Base-by-base conservation (phyloP, 2,329 filamentous ascomycete genomes). In the Alternaria triticimaculans region DNA sequence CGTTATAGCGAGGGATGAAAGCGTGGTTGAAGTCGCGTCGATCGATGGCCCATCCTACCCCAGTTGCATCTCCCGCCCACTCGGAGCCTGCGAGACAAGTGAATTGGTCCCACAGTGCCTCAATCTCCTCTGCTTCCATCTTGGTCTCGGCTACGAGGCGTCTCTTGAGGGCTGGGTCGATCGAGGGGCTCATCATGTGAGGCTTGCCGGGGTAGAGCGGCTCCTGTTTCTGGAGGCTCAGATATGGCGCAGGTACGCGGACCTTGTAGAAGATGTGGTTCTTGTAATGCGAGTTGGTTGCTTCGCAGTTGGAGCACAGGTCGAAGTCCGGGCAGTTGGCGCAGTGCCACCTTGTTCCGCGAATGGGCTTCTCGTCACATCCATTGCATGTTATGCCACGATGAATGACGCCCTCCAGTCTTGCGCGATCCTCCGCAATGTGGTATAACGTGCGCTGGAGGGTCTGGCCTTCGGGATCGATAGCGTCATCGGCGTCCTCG, bases 241-340 rank as follows among this genome's bases (percentile, higher is more conserved):
- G 89, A 28, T 93, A 92, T 0, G 94, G 93, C 1, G 94, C 92
- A 1, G 96, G 96, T 11, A 98, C 90, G 59, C 90, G 90, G 75
- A 99, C 92, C 80, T 98, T 98, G 85, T 96, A 97, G 81, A 99
- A 98, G 49, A 98, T 88, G 80, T 99, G 96, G 2, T 94, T 97
- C 79, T 95, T 96, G 74, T 87, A 89, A 76, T 97, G 95, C 2
- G 90, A 81, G 21, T 88, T 88, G 6, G 92, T 88, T 15, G 87
- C 84, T 81, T 99, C 95, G 81, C 96, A 99, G 8, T 90, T 90
- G 76, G 97, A 94, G 83, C 96, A 99, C 3, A 99, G 88, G 77
- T 99, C 96, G 77, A 94, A 98, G 80, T 99, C 95, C 68, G 92
- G 89, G 78, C 96, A 99, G 82, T 99, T 98, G 72, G 94, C 90